A percentile compares a stretch with the other conserved stretches of the same genome.
phyloP scores from a whole-genome alignment of 2,329 filamentous ascomycete genomes.

The Rugonectria rugulosa region DNA sequence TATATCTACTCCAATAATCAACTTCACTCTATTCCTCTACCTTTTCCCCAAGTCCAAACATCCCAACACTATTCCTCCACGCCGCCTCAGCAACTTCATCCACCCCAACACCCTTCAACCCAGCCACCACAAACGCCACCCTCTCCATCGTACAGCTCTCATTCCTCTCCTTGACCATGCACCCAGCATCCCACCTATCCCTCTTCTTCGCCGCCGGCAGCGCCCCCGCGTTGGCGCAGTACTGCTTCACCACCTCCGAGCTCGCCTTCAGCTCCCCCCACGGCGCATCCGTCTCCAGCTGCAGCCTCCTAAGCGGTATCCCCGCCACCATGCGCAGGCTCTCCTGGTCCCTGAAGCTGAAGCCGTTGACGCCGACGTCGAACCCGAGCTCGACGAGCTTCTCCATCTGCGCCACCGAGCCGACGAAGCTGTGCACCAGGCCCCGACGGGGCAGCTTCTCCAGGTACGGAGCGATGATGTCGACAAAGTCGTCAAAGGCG shows the following conservation, averaged over 20 bases:
- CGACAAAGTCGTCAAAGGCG: neutral
- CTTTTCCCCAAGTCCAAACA: conserved; percentile 42
- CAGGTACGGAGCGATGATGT: neutral
- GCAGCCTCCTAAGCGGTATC: conserved; percentile 33
- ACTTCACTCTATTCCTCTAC: no score
- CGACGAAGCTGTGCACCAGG: conserved; percentile 39
- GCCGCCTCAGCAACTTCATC: conserved; percentile 52
- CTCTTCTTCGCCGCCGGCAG: conserved; percentile 55
- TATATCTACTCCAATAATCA: no score
- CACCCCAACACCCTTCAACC: conserved; percentile 52
- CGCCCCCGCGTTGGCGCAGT: conserved; percentile 47
- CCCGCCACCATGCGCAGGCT: conserved; percentile 35
- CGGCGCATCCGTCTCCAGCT: conserved; percentile 39
- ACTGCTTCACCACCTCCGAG: conserved; percentile 46
- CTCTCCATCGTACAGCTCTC: conserved; percentile 58
- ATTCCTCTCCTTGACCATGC: conserved; percentile 60
- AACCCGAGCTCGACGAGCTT: conserved; percentile 32
- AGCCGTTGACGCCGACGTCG: conserved; percentile 53
- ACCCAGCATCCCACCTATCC: conserved; percentile 54
- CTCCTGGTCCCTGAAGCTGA: conserved; percentile 46
- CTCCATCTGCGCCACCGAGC: conserved; percentile 34
- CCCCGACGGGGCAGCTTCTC: conserved; percentile 32
- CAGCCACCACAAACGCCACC: conserved; percentile 57
- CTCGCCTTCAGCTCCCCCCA: conserved; percentile 38
- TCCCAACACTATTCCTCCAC: conserved; percentile 45